phyloP scores from a whole-genome alignment of 495 filamentous ascomycete genomes.

The Pseudevernia furfuracea region DNA sequence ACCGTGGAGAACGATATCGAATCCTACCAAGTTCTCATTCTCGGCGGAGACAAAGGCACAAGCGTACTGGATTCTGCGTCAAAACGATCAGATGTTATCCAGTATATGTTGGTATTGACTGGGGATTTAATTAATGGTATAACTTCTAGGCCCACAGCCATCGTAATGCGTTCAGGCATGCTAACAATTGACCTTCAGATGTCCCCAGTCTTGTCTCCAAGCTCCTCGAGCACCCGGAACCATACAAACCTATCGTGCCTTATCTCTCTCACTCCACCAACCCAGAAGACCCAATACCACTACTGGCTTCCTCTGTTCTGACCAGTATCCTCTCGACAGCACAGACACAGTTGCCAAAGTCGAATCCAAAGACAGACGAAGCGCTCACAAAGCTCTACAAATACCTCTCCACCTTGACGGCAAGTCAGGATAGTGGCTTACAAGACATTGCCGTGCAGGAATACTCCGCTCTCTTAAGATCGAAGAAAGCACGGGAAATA shows the following conservation, averaged over 20 bases:
- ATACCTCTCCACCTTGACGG: conserved; percentile 73
- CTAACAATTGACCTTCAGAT: conserved; percentile 44
- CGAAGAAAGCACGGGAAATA: conserved; percentile 60
- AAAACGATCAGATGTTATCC: conserved; percentile 77
- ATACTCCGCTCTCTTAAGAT: conserved; percentile 81
- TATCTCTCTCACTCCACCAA: conserved; percentile 74
- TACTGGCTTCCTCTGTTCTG: conserved; percentile 84
- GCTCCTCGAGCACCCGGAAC: conserved; percentile 64
- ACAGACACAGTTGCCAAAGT: conserved; percentile 48
- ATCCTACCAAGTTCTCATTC: conserved; percentile 69
- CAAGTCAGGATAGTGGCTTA: conserved; percentile 74
- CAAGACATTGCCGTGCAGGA: conserved; percentile 94
- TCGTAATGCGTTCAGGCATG: conserved; percentile 22
- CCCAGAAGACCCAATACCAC: conserved; percentile 75
- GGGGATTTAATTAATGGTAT: conserved; percentile 82
- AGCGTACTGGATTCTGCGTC: conserved; percentile 77
- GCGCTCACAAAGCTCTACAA: conserved; percentile 79
- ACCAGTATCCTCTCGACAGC: conserved; percentile 70
- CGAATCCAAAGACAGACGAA: conserved; percentile 52
- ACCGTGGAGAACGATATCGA: conserved; percentile 70
- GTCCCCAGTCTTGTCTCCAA: conserved; percentile 67
- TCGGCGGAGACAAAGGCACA: conserved; percentile 60
- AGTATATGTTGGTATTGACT: conserved; percentile 87
- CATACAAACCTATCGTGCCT: conserved; percentile 79
- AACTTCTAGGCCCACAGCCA: not conserved